Conservation (phyloP, 2,329 filamentous ascomycete genomes). For the Phaeosphaeria sp. region DNA sequence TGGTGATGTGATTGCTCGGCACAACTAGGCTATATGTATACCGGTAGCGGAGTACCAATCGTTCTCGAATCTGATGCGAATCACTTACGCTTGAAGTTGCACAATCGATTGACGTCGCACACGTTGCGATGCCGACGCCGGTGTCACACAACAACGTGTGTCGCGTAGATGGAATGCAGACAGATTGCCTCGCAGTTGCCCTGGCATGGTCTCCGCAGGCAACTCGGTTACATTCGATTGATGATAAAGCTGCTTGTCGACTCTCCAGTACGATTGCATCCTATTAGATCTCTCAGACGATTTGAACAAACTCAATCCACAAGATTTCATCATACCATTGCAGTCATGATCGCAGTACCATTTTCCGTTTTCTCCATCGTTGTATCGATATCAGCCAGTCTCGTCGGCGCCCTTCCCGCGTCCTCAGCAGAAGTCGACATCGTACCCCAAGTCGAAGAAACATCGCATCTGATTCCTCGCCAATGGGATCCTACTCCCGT, state of each 20-base stretch:
- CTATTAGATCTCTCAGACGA: neutral
- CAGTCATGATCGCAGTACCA: neutral
- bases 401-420: neutral
- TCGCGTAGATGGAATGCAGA: neutral
- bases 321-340: neutral
- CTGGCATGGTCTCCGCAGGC: neutral
- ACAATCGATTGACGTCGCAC: neutral
- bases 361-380: neutral
- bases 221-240: neutral
- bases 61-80: neutral
- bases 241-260: neutral
- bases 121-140: neutral
- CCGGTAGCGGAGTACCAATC: no score
- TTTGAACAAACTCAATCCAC: no score
- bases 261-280: neutral
- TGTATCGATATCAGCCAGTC: neutral
- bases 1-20: no score
- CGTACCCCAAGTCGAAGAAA: neutral
- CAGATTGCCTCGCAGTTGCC: neutral
- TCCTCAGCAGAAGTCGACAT: neutral
- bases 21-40: no score
- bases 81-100: neutral
- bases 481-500: neutral
- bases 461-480: neutral
- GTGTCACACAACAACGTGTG: constrained; percentile 3